A percentile compares a stretch with the other conserved stretches of the same genome.
phyloP scores from a whole-genome alignment of 306 rosid species.

The Cicer judaicum region DNA sequence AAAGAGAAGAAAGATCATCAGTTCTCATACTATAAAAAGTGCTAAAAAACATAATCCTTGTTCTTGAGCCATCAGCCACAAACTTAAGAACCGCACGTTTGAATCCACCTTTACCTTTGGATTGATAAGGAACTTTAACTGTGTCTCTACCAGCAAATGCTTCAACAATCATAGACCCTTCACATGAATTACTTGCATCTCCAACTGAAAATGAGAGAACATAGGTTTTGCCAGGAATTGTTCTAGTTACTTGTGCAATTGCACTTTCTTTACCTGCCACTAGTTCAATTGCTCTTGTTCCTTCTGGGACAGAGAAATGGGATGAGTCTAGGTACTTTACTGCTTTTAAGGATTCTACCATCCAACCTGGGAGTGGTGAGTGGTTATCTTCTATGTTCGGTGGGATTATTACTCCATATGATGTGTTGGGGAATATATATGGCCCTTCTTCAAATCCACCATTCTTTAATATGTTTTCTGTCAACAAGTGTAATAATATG shows the following conservation, averaged over 20 bases:
- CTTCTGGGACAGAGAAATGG: conserved; percentile 84
- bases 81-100: conserved; percentile 79
- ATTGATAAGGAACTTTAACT: conserved; percentile 79
- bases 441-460: conserved; percentile 92
- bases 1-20: conserved; percentile 88
- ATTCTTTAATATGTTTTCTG: conserved; percentile 83
- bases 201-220: conserved; percentile 78
- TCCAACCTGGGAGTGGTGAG: conserved; percentile 96
- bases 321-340: conserved; percentile 84
- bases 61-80: conserved; percentile 61
- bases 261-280: conserved; percentile 97
- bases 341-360: conserved; percentile 97
- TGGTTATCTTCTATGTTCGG: conserved; percentile 93
- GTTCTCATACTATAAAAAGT: conserved; percentile 90
- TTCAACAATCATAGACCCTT: conserved; percentile 88
- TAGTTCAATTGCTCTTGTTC: conserved; percentile 79
- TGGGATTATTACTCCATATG: conserved; percentile 92
- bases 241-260: conserved; percentile 84
- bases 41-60: conserved; percentile 79
- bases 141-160: conserved; percentile 84
- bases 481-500: neutral
- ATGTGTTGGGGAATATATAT: conserved; percentile 73
- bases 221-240: conserved; percentile 72
- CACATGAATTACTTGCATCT: conserved; percentile 87
- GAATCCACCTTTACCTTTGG: conserved; percentile 90